Conservation (phyloP, 2,329 filamentous ascomycete species). For the Malbranchea cinnamomea region DNA sequence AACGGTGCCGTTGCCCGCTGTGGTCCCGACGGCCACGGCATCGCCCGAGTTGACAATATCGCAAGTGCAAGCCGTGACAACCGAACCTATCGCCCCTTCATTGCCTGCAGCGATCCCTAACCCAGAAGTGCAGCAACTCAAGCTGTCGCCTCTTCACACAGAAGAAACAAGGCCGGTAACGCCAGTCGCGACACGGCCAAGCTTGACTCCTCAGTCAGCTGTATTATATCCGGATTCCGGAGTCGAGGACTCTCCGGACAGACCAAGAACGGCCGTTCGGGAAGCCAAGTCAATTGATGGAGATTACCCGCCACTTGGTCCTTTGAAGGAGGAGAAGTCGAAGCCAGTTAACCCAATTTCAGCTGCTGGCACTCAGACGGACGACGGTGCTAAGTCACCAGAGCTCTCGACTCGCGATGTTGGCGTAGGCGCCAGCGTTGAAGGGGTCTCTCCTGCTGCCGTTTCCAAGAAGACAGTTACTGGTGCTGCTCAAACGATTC, state of each 20-base stretch:
- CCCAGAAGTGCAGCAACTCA: constrained; percentile 10
- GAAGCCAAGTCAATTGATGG: no score
- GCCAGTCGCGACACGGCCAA: no score
- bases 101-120: constrained; percentile 3
- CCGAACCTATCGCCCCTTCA: constrained; percentile 5
- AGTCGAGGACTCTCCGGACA: constrained; percentile 6
- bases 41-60: constrained; percentile 5
- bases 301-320: no score
- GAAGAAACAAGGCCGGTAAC: constrained; percentile 9
- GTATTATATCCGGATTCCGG: constrained; percentile 12
- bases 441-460: no score
- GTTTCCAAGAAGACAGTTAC: no score
- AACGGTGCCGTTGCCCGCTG: constrained; percentile 1
- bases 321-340: no score
- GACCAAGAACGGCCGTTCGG: constrained; percentile 11
- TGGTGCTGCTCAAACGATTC: constrained; percentile 65
- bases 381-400: no score
- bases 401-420: no score
- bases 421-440: no score
- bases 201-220: no score
- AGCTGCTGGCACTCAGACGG: no score
- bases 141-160: constrained; percentile 18
- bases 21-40: neutral
- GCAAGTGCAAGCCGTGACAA: constrained; percentile 7
- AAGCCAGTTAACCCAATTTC: no score